Percentiles rank a stretch among this genome's conserved stretches.
phyloP scores from a whole-genome alignment of 1,284 basidiomycete genomes.

The Rhodotorula sp. region DNA sequence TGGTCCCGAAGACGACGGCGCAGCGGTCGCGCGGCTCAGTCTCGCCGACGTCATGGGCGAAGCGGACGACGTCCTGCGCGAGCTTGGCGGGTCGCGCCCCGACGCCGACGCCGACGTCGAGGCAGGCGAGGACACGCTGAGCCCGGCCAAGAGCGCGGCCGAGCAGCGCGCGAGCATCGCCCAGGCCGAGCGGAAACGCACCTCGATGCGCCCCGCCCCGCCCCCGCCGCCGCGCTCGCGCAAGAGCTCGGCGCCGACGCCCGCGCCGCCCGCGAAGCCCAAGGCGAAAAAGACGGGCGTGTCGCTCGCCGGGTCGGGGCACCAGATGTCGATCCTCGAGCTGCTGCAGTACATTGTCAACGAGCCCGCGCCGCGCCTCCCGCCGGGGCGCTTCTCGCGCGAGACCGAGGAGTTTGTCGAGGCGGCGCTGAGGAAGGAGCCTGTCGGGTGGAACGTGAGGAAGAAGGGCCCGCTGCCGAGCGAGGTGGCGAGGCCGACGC shows the following conservation, averaged over 20 bases:
- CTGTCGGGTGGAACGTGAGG: conserved; percentile 53
- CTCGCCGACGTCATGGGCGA: conserved; percentile 56
- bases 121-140: conserved; percentile 41
- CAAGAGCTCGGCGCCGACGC: not conserved
- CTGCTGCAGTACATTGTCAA: conserved; percentile 96
- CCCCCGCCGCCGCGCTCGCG: conserved; percentile 1
- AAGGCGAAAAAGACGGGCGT: conserved; percentile 63
- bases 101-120: conserved; percentile 21
- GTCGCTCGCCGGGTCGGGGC: conserved; percentile 80
- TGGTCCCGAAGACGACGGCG: conserved; percentile 59
- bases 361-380: conserved; percentile 82
- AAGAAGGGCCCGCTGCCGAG: conserved; percentile 46
- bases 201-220: conserved; percentile 15
- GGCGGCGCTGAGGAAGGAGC: conserved; percentile 77
- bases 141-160: conserved; percentile 38
- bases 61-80: conserved; percentile 47
- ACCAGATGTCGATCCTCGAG: conserved; percentile 96
- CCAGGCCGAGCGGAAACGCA: conserved; percentile 36
- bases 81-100: not conserved
- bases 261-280: not conserved
- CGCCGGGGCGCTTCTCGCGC: conserved; percentile 53
- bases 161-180: conserved; percentile 38
- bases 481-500: conserved; percentile 61
- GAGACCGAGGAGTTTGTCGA: conserved; percentile 56
- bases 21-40: conserved; percentile 46